These are phyloP conservation scores for Coprinopsis cinerea DNA, from an alignment of 768 basidiomycete species.

Conservation along the genomic window DNA sequence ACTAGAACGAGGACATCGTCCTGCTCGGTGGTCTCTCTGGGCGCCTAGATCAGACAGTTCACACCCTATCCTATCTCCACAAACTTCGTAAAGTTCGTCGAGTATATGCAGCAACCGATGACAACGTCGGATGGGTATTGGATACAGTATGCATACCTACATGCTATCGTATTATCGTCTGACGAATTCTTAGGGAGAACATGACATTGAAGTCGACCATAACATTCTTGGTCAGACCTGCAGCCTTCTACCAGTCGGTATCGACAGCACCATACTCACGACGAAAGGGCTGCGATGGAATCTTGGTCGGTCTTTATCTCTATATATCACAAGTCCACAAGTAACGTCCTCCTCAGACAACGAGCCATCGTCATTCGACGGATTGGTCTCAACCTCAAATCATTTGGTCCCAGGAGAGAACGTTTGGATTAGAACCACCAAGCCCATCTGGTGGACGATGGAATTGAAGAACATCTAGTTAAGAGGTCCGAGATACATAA, in stretches of 20 bases:
- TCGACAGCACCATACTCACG: conserved; percentile 68
- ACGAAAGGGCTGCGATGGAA: conserved; percentile 90
- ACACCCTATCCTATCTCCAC: conserved; percentile 79
- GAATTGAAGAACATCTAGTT: conserved; percentile 43
- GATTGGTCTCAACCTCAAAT: conserved; percentile 89
- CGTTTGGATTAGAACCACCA: conserved; percentile 63
- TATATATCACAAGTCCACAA: not conserved
- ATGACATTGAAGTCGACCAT: conserved; percentile 73
- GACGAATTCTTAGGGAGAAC: conserved; percentile 59
- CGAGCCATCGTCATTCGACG: conserved; percentile 71
- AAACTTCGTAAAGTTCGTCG: conserved; percentile 59
- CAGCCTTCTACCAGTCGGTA: conserved; percentile 89
- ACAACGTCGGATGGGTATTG: conserved; percentile 88
- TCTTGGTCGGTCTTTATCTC: conserved; percentile 46
- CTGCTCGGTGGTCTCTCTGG: conserved; percentile 88
- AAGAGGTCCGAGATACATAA: not conserved
- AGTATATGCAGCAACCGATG: conserved; percentile 81
- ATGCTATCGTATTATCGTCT: conserved; percentile 1
- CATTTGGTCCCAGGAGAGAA: conserved; percentile 68
- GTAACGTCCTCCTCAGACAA: conserved; percentile 35
- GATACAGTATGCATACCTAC: conserved; percentile 46
- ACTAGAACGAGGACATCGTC: conserved; percentile 56
- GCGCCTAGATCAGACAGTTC: conserved; percentile 90
- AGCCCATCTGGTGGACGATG: conserved; percentile 87
- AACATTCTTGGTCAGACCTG: conserved; percentile 77